A percentile compares a stretch with the other conserved stretches of the same genome.
Evolutionary conservation across 2,329 filamentous ascomycete genomes (phyloP).

Genomic region (Aspergillus sp.): DNA sequence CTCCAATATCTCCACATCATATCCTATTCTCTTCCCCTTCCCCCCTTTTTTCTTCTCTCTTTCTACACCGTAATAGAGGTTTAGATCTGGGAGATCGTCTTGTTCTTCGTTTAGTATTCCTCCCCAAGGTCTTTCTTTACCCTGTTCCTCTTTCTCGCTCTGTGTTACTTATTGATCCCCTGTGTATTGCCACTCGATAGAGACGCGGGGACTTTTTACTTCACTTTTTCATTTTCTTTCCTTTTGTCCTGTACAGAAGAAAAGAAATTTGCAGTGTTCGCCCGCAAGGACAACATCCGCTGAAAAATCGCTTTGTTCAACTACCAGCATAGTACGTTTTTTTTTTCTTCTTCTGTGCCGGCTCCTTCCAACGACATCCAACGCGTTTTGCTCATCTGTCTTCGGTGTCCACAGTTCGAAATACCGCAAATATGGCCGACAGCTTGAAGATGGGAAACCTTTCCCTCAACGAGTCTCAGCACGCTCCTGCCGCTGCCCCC

Average conservation of each 20-base stretch:
- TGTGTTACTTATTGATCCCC: slow-evolving; percentile 30
- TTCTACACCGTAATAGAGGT: slow-evolving; percentile 28
- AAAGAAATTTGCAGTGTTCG: slow-evolving; percentile 15
- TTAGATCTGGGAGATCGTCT: slow-evolving; percentile 30
- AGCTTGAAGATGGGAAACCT: slow-evolving; percentile 44
- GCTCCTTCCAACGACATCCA: not conserved
- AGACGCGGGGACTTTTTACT: slow-evolving; percentile 23
- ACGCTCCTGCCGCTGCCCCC: slow-evolving; percentile 52
- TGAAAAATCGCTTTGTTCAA: slow-evolving; percentile 7
- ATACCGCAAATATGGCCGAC: slow-evolving; percentile 42
- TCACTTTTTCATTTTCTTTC: slow-evolving; percentile 28
- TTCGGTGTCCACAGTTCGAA: slow-evolving; percentile 11
- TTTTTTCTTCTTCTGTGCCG: not conserved
- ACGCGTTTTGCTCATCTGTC: slow-evolving; percentile 12
- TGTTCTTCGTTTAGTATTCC: slow-evolving; percentile 24
- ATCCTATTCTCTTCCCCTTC: slow-evolving; percentile 17
- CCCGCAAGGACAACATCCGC: not conserved
- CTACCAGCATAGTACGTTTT: slow-evolving; percentile 15
- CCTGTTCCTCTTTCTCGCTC: slow-evolving; percentile 29
- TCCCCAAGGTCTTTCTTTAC: slow-evolving; percentile 30
- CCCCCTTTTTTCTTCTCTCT: slow-evolving; percentile 22
- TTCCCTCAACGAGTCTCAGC: slow-evolving; percentile 62
- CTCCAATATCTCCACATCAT: slow-evolving; percentile 20
- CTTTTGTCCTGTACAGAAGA: slow-evolving; percentile 26
- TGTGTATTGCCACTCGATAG: slow-evolving; percentile 26